These are phyloP conservation scores for Neonectria neomacrospora DNA, from an alignment of 2,329 filamentous ascomycete genomes.

Conservation along the genomic window DNA sequence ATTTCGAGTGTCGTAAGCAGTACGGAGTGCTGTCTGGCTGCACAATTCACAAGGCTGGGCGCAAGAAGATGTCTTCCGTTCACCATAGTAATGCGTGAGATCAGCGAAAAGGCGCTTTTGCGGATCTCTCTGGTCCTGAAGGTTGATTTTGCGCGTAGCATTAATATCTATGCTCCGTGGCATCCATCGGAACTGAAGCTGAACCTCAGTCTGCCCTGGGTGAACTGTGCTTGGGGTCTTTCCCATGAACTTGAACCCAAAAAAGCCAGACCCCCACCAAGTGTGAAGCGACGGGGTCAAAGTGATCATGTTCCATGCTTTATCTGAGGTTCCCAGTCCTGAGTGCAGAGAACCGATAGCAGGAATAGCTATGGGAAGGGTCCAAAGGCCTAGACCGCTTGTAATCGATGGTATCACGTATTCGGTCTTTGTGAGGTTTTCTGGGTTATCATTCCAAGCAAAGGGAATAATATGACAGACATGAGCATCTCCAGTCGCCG, in stretches of 20 bases:
- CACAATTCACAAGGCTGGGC: not conserved
- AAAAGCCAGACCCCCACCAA: conserved; percentile 3
- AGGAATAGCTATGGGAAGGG: not conserved
- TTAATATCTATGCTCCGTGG: not conserved
- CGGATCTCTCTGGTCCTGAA: not conserved
- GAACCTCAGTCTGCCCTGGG: not conserved
- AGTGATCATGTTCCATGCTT: conserved; percentile 1
- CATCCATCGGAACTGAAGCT: conserved; percentile 5
- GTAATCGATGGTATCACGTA: not conserved
- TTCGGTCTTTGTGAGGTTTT: not conserved
- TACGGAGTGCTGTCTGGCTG: not conserved
- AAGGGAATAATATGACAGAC: not conserved
- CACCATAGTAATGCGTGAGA: not conserved
- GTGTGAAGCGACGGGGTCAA: not conserved
- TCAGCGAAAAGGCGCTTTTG: not conserved
- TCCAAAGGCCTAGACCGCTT: not conserved
- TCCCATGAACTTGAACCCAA: not conserved
- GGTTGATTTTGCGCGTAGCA: not conserved
- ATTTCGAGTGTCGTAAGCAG: too few species aligned
- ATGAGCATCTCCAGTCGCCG: not conserved
- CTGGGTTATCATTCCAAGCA: not conserved
- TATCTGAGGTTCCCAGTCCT: not conserved
- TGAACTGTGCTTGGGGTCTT: not conserved
- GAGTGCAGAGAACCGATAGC: not conserved
- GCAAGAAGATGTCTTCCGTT: not conserved